Percentiles rank a stretch among this genome's conserved stretches.
These are phyloP conservation scores for Trichoderma sp. DNA, from an alignment of 2,329 filamentous ascomycete genomes.

Conservation along the genomic window DNA sequence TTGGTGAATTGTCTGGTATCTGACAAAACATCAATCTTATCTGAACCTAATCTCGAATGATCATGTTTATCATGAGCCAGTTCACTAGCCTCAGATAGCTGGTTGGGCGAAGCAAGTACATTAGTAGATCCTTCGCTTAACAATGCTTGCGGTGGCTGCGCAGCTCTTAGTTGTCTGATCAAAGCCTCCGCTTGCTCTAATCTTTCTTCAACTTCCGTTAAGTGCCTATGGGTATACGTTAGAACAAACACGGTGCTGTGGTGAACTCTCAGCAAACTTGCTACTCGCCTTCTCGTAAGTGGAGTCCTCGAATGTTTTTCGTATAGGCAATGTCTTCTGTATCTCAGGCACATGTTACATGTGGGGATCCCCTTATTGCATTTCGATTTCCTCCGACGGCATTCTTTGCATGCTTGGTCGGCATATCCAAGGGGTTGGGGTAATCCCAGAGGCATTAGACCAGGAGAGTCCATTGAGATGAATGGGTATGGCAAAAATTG, in stretches of 20 bases:
- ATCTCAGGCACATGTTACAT: conserved; percentile 41
- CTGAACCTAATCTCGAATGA: neutral
- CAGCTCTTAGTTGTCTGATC: conserved; percentile 30
- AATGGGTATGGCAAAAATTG: neutral
- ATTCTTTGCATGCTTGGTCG: conserved; percentile 42
- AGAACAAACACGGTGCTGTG: neutral
- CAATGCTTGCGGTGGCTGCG: conserved; percentile 28
- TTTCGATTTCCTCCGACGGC: conserved; percentile 39
- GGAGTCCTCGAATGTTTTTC: conserved; percentile 48
- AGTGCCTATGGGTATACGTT: conserved; percentile 29
- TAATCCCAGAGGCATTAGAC: neutral
- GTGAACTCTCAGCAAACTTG: neutral
- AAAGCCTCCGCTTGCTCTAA: conserved; percentile 36
- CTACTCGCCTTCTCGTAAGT: conserved; percentile 42
- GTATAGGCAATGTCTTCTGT: conserved; percentile 46
- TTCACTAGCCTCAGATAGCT: neutral
- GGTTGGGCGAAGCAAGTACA: neutral
- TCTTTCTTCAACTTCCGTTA: conserved; percentile 44
- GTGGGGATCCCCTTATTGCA: conserved; percentile 39
- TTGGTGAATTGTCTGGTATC: no score
- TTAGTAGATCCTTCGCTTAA: neutral
- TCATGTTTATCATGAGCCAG: no score
- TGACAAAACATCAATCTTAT: neutral
- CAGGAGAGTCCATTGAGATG: neutral
- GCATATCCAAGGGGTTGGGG: conserved; percentile 5